Conservation (phyloP, 225 moss, liverwort and hornwort species). For the Sphagnum contortum region DNA sequence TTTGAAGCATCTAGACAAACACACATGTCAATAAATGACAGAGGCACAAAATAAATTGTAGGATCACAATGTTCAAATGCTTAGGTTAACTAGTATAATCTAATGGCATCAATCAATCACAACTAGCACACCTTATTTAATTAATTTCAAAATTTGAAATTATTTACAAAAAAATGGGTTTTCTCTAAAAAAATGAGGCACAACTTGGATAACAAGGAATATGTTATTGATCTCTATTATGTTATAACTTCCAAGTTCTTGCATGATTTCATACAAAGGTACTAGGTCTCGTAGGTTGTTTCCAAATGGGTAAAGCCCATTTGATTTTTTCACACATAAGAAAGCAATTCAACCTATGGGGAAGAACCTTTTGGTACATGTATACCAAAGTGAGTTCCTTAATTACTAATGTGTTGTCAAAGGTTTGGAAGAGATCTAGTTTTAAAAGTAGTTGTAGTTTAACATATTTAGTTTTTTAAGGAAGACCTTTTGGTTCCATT, state of each 20-base stretch:
- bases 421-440: not conserved
- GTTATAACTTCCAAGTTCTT: not conserved
- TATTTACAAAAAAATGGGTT: not conserved
- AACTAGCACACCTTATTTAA: no score
- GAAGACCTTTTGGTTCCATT: not conserved
- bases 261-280: not conserved
- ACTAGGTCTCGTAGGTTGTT: not conserved
- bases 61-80: no score
- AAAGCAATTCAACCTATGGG: not conserved
- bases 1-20: no score
- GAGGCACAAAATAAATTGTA: no score
- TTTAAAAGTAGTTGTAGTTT: not conserved
- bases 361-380: not conserved
- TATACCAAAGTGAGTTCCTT: not conserved
- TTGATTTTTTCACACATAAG: not conserved
- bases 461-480: not conserved
- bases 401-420: not conserved
- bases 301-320: no score
- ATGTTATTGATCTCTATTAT: not conserved
- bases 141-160: not conserved
- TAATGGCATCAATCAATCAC: no score
- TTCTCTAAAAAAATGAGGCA: not conserved
- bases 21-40: no score
- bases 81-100: no score
- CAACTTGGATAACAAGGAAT: not conserved